These are phyloP conservation scores for Setomelanomma holmii DNA, from an alignment of 2,329 filamentous ascomycete species.

Conservation along the genomic window DNA sequence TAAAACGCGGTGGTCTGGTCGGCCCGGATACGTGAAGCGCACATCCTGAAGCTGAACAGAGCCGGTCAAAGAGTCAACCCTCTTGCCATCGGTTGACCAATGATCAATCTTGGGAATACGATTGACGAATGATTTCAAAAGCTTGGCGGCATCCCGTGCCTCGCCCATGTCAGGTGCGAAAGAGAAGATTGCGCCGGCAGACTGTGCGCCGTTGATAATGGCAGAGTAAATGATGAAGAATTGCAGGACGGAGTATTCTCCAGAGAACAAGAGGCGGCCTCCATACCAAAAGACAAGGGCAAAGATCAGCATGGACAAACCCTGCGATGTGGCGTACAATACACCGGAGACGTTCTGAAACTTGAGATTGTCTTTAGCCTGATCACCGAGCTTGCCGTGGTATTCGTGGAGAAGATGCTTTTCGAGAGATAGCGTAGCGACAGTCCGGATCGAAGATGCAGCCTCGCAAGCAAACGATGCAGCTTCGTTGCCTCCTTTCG, in stretches of 20 bases:
- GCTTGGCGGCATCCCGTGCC: slow-evolving; percentile 80
- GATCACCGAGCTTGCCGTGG: slow-evolving; percentile 69
- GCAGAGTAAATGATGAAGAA: slow-evolving; percentile 93
- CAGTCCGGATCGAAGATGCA: slow-evolving; percentile 91
- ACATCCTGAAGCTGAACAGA: slow-evolving; percentile 89
- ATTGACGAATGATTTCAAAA: slow-evolving; percentile 85
- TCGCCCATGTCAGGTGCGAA: slow-evolving; percentile 98
- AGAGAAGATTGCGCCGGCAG: slow-evolving; percentile 89
- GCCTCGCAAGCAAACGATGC: slow-evolving; percentile 93
- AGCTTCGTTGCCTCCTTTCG: slow-evolving; percentile 77
- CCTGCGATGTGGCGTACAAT: slow-evolving; percentile 86
- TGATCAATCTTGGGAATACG: slow-evolving; percentile 73
- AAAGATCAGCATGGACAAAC: slow-evolving; percentile 63
- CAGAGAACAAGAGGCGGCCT: slow-evolving; percentile 36
- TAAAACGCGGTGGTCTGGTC: slow-evolving; percentile 89
- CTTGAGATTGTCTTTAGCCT: slow-evolving; percentile 72
- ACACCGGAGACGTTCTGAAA: slow-evolving; percentile 78
- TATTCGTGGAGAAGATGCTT: slow-evolving; percentile 79
- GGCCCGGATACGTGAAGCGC: slow-evolving; percentile 91
- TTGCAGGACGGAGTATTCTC: slow-evolving; percentile 74
- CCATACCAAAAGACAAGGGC: slow-evolving; percentile 51
- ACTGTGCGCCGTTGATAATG: slow-evolving; percentile 90
- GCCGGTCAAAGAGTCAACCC: slow-evolving; percentile 66
- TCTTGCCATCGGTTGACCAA: slow-evolving; percentile 47
- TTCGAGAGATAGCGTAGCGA: slow-evolving; percentile 91